Conservation (phyloP, 306 rosid genomes). For the Trichosanthes cucumerina region DNA sequence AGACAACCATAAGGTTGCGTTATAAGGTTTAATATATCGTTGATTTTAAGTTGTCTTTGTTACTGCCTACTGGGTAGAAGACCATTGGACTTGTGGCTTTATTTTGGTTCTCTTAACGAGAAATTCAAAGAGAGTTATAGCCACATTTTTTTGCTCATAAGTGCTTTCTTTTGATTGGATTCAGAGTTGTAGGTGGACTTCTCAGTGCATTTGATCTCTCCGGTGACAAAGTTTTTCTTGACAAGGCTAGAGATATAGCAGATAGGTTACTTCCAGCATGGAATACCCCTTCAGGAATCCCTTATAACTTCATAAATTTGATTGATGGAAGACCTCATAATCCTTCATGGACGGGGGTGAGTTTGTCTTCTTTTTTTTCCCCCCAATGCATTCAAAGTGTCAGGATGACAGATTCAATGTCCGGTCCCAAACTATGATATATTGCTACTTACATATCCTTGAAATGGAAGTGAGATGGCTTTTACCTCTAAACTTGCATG, state of each 20-base stretch:
- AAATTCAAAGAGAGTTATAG: background rate
- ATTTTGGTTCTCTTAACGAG: background rate
- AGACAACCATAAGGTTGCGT: slow-evolving; percentile 99
- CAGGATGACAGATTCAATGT: background rate
- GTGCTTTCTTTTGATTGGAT: slow-evolving; percentile 23
- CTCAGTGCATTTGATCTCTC: slow-evolving; percentile 97
- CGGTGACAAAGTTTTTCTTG: slow-evolving; percentile 74
- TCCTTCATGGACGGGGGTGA: slow-evolving; percentile 94
- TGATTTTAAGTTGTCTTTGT: slow-evolving; percentile 23
- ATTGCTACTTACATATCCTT: background rate
- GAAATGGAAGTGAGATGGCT: background rate
- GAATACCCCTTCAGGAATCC: slow-evolving; percentile 87
- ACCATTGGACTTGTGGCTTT: slow-evolving; percentile 9
- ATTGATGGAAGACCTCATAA: slow-evolving; percentile 71
- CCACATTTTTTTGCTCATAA: slow-evolving; percentile 4
- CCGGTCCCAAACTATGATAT: slow-evolving; percentile 3
- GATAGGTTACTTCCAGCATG: slow-evolving; percentile 96
- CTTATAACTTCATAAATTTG: slow-evolving; percentile 84
- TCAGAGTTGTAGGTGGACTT: slow-evolving; percentile 98
- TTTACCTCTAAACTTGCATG: background rate
- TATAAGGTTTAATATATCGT: slow-evolving; percentile 79
- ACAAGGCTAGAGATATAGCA: slow-evolving; percentile 87
- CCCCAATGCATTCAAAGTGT: slow-evolving; percentile 4
- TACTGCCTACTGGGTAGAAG: slow-evolving; percentile 12
- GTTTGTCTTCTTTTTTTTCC: too few species aligned